Conservation (phyloP, 176 grass and related monocot species). For the Oryza meyeriana region DNA sequence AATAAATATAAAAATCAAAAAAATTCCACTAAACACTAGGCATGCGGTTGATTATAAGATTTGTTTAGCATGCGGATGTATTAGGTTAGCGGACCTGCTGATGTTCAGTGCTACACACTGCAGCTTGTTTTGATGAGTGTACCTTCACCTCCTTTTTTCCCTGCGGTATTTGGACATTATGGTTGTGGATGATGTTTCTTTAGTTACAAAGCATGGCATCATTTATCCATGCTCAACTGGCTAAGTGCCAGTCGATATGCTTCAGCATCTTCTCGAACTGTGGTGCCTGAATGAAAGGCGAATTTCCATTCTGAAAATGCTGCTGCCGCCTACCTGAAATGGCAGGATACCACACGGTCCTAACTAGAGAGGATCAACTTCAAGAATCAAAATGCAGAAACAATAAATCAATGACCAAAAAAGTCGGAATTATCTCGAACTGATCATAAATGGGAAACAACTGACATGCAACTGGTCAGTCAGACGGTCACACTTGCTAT, state of each 20-base stretch:
- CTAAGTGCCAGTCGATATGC: too few species aligned
- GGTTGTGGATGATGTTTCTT: not conserved
- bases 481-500: not conserved
- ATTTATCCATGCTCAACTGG: too few species aligned
- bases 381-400: not conserved
- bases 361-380: not conserved
- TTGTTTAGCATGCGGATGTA: conserved; percentile 28
- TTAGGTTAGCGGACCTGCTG: conserved; percentile 28
- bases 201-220: not conserved
- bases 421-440: not conserved
- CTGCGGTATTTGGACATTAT: not conserved
- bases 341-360: too few species aligned
- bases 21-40: not conserved
- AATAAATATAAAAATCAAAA: too few species aligned
- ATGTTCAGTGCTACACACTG: not conserved
- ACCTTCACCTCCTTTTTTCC: not conserved
- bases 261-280: too few species aligned
- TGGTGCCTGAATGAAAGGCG: too few species aligned
- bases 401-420: not conserved
- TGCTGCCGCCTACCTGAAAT: too few species aligned
- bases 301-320: too few species aligned
- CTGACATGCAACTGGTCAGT: not conserved
- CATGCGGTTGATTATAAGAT: conserved; percentile 41
- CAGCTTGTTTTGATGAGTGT: conserved; percentile 1
- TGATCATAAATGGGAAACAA: not conserved